These are phyloP conservation scores for Erysimum cheiranthoides DNA, from an alignment of 345 rosid species.

Conservation along the genomic window DNA sequence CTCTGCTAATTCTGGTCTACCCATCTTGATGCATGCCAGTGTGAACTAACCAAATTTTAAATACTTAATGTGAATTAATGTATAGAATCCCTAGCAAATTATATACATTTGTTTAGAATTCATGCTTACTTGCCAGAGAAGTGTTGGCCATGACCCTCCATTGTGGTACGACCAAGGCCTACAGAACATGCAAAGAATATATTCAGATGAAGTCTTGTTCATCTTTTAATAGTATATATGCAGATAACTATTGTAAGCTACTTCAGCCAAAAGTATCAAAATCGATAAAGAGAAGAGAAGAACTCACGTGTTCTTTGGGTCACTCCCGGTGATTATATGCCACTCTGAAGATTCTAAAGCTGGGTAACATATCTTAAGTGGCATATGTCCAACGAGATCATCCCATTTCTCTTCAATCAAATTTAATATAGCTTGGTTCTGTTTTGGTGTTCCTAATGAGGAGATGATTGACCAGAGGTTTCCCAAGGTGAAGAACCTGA, in stretches of 20 bases:
- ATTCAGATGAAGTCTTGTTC: neutral
- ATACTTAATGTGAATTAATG: slow-evolving; percentile 1
- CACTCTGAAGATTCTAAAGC: slow-evolving; percentile 88
- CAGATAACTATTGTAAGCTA: slow-evolving; percentile 4
- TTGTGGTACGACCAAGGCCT: slow-evolving; percentile 99
- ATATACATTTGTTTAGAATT: neutral
- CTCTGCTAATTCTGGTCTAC: slow-evolving; percentile 66
- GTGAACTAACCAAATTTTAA: slow-evolving; percentile 59
- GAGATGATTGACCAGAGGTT: slow-evolving; percentile 78
- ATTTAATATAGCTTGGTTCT: slow-evolving; percentile 71
- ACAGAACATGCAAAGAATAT: slow-evolving; percentile 28
- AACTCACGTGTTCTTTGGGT: slow-evolving; percentile 88
- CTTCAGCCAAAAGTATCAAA: slow-evolving; percentile 8
- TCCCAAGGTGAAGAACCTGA: slow-evolving; percentile 87
- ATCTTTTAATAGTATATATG: neutral
- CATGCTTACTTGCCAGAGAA: slow-evolving; percentile 84
- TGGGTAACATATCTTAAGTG: slow-evolving; percentile 89
- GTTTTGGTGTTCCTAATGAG: slow-evolving; percentile 61
- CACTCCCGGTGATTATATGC: slow-evolving; percentile 91
- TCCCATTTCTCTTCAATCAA: slow-evolving; percentile 83
- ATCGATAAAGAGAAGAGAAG: slow-evolving; percentile 4
- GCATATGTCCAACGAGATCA: slow-evolving; percentile 84
- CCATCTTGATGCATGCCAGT: slow-evolving; percentile 90
- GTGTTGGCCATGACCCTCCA: slow-evolving; percentile 97
- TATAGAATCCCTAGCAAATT: neutral